Base-by-base conservation (phyloP, 208 protist genomes). In the Leishmania aethiopica region DNA sequence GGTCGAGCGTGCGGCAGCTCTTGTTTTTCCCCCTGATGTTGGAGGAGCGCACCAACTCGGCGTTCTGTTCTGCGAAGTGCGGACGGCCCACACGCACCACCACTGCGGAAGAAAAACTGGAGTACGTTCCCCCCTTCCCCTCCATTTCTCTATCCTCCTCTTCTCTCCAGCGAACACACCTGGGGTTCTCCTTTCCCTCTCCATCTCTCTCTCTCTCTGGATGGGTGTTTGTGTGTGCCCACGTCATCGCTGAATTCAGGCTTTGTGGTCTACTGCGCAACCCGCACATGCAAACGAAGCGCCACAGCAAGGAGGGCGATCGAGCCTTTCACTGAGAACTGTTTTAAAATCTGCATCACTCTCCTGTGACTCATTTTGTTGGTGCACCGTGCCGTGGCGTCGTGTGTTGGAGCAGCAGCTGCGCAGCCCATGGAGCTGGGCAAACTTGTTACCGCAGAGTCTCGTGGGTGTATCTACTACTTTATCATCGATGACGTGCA, bases 401-500 rank as follows among this genome's bases (percentile, higher is more conserved):
- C 22, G 69, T 11, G 69, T 32, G 19, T 73, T 42, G 51, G n/a
- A 7, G 73, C 10, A 45, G 73, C n/a, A 15, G 45, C 45, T 49
- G 35, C 11, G 53, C 51, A 69, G 0, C 25, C n/a, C 8, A 92
- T 92, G 89, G 86, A 93, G 69, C 49, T 92, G 37, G 88, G 89
- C 25, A 88, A 88, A 78, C 84, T 92, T 28, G 74, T 79, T 37
- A 92, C 89, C 2, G 64, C 79, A 3, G 76, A 78, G 28, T n/a
- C 47, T 45, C 35, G 69, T 51, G 91, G 86, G 4, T 60, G 83
- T 59, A 87, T 96, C 22, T 92, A 92, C 57, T 91, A 94, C 71
- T 96, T 96, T 70, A 83, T 83, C 55, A 42, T 96, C 1, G 93
- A 96, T 78, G 80, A 86, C 15, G 75, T 81, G 7, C 84, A 86